phyloP scores from a whole-genome alignment of 352 stramenopile genomes.

The Pythium sukuiense region DNA sequence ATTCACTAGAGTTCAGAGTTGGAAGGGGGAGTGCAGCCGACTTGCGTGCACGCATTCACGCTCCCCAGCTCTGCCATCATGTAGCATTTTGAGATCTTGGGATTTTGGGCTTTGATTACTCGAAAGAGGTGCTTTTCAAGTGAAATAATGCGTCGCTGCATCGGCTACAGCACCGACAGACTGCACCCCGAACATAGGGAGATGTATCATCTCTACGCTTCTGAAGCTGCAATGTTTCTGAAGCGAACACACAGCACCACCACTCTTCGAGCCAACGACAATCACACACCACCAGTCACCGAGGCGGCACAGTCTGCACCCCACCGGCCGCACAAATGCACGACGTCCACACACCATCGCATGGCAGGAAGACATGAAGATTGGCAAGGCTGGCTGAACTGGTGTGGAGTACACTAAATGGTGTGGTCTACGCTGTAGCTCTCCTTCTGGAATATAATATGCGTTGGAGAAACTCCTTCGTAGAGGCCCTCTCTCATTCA shows the following conservation, averaged over 20 bases:
- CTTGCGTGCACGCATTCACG: not conserved
- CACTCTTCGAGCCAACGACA: not conserved
- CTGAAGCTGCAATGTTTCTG: not conserved
- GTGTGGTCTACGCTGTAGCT: too few species aligned
- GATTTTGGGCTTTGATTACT: not conserved
- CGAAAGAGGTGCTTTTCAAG: too few species aligned
- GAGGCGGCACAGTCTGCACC: too few species aligned
- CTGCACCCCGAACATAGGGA: not conserved
- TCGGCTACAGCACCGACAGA: not conserved
- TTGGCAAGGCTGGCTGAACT: too few species aligned
- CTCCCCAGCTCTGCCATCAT: not conserved
- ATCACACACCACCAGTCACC: not conserved
- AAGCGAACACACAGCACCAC: not conserved
- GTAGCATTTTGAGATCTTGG: not conserved
- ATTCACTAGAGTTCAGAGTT: not conserved
- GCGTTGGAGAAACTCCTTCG: too few species aligned
- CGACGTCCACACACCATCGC: too few species aligned
- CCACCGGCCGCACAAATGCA: too few species aligned
- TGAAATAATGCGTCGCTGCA: not conserved
- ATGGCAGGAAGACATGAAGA: too few species aligned
- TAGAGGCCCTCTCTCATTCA: too few species aligned
- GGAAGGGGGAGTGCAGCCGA: not conserved
- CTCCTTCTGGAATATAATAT: too few species aligned
- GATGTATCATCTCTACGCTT: not conserved
- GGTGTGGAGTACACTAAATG: too few species aligned